Percentiles rank a stretch among this genome's conserved stretches.
phyloP scores from a whole-genome alignment of 164 flowering plant genomes.

The Chimonanthus salicifolius region DNA sequence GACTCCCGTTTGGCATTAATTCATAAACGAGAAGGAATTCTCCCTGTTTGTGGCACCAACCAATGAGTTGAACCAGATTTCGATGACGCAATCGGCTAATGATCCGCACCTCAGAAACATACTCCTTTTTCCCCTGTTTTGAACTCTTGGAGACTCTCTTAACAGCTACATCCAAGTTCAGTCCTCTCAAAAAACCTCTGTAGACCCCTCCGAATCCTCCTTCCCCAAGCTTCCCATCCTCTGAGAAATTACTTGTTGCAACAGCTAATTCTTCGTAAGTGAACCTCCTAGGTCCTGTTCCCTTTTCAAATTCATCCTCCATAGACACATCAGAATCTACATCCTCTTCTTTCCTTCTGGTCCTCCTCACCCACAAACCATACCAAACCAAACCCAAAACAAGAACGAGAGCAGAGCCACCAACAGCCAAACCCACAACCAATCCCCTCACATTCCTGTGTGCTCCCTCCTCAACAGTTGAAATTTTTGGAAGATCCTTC shows the following conservation, averaged over 20 bases:
- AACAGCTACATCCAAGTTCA: too few relatives aligned
- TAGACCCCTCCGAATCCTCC: too few relatives aligned
- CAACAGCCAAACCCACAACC: constrained; percentile 9
- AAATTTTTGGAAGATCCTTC: constrained; percentile 3
- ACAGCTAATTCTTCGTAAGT: constrained; percentile 17
- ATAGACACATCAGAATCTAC: constrained; percentile 14
- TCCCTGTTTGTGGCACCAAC: too few relatives aligned
- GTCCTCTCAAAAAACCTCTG: too few relatives aligned
- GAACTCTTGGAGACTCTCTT: too few relatives aligned
- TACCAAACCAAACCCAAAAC: constrained; percentile 9
- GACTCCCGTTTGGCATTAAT: too few relatives aligned
- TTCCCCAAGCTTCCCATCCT: constrained; percentile 22
- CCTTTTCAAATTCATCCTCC: constrained; percentile 33
- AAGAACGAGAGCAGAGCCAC: constrained; percentile 3
- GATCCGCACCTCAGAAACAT: too few relatives aligned
- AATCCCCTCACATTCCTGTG: constrained; percentile 1
- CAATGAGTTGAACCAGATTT: too few relatives aligned
- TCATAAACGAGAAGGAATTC: too few relatives aligned
- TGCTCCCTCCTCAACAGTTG: background rate
- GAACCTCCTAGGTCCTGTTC: constrained; percentile 30
- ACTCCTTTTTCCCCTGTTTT: too few relatives aligned
- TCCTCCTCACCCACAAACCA: background rate
- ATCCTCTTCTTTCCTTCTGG: background rate
- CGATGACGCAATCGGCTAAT: too few relatives aligned
- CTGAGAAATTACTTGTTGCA: constrained; percentile 22